These are phyloP conservation scores for Eimeria sp. DNA, from an alignment of 169 alveolate species.

Conservation along the genomic window DNA sequence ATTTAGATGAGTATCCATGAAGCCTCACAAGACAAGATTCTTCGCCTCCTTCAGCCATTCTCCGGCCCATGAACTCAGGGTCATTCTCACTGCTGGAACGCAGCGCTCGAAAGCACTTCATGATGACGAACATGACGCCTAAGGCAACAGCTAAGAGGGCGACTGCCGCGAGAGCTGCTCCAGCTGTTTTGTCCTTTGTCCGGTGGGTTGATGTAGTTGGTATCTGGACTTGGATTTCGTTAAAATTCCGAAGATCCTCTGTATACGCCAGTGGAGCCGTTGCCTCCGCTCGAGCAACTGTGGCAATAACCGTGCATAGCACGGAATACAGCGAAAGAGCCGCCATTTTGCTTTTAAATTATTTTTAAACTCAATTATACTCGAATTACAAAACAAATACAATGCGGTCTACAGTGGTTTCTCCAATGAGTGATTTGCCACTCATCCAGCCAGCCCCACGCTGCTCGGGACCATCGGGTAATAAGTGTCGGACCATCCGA, in stretches of 20 bases:
- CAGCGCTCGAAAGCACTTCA: not conserved
- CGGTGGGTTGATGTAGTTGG: not conserved
- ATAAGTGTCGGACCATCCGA: not conserved
- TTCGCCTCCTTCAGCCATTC: not conserved
- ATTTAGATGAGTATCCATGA: not conserved
- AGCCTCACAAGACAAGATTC: not conserved
- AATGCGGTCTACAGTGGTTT: too few species aligned
- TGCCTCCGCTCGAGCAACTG: not conserved
- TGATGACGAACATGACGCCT: not conserved
- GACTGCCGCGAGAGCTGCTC: not conserved
- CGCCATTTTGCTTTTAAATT: not conserved
- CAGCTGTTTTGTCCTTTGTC: not conserved
- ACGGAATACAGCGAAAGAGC: not conserved
- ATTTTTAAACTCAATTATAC: not conserved
- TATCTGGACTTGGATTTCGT: not conserved
- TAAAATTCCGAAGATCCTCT: not conserved
- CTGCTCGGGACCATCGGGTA: not conserved
- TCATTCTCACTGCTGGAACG: not conserved
- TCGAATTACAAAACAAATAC: not conserved
- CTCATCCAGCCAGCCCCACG: not conserved
- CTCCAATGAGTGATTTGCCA: not conserved
- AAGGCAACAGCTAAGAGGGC: not conserved
- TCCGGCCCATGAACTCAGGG: not conserved
- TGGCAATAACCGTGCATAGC: not conserved
- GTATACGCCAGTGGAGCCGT: too few species aligned